These are phyloP conservation scores for Themeda triandra DNA, from an alignment of 176 grass and related monocot species.

Conservation along the genomic window DNA sequence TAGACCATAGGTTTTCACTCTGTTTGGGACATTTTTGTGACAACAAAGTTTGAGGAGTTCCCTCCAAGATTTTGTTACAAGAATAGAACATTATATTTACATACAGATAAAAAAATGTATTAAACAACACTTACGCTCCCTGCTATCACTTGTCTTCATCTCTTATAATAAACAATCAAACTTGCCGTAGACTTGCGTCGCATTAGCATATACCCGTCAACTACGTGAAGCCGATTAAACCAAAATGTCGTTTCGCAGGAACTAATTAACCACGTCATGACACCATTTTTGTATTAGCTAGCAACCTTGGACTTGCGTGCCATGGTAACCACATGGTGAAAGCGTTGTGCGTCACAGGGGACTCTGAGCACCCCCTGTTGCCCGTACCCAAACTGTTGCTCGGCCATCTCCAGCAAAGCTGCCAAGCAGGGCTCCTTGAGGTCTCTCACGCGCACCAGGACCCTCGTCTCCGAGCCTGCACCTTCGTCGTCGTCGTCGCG, in stretches of 20 bases:
- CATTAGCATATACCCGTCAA: neutral
- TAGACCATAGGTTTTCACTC: no score
- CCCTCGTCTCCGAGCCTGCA: neutral
- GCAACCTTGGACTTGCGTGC: neutral
- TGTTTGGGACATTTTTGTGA: no score
- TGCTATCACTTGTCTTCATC: neutral
- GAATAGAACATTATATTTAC: no score
- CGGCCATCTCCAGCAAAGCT: neutral
- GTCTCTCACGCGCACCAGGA: neutral
- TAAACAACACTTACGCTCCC: neutral
- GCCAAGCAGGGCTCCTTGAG: neutral
- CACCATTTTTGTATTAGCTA: neutral
- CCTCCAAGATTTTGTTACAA: no score
- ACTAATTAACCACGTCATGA: neutral
- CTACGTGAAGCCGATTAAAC: neutral
- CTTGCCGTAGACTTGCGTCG: neutral
- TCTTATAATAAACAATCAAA: neutral
- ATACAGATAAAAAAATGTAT: neutral
- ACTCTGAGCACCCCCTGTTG: constrained; percentile 4
- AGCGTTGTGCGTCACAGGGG: neutral
- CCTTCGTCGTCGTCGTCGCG: neutral
- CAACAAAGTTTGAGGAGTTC: no score
- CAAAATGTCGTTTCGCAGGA: neutral
- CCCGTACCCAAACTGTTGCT: constrained; percentile 3
- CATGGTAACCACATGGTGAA: constrained; percentile 3